Conservation (phyloP, 805 yeast genomes). For the Metschnikowia santaceciliae region DNA sequence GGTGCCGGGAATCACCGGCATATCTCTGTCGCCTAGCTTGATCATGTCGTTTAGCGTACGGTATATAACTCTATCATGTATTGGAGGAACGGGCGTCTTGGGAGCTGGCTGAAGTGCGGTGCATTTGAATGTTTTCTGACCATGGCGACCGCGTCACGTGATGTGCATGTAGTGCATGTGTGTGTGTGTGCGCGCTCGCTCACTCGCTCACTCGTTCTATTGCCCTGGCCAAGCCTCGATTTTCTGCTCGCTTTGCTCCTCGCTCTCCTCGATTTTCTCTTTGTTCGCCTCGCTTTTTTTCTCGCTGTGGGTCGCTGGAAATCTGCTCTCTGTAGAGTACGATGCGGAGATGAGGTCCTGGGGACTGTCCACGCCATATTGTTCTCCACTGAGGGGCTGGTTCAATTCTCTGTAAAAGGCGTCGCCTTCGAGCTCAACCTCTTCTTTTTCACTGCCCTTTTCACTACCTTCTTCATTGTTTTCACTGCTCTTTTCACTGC, state of each 20-base stretch:
- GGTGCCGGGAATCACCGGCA: slow-evolving; percentile 86
- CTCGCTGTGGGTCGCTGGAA: neutral
- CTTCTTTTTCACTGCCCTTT: slow-evolving; percentile 9
- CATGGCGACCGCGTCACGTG: neutral
- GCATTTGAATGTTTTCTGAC: neutral
- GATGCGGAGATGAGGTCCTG: slow-evolving; percentile 7
- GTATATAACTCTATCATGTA: slow-evolving; percentile 1
- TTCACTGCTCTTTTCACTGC: slow-evolving; percentile 8
- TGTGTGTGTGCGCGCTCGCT: no score
- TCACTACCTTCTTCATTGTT: neutral
- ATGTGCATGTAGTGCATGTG: neutral
- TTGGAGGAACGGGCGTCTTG: neutral
- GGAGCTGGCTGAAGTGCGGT: neutral
- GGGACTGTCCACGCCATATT: slow-evolving; percentile 27
- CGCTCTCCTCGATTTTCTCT: no score
- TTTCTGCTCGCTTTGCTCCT: no score
- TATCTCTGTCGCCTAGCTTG: slow-evolving; percentile 45
- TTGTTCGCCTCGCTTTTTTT: neutral
- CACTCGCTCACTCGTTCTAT: neutral
- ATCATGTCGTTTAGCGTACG: slow-evolving; percentile 21
- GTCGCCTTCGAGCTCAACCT: slow-evolving; percentile 15
- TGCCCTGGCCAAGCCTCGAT: neutral
- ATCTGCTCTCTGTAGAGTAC: neutral
- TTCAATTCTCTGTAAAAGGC: slow-evolving; percentile 17
- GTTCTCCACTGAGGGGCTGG: slow-evolving; percentile 29